These are phyloP conservation scores for Garcia nutans DNA, from an alignment of 345 rosid species.

Conservation along the genomic window DNA sequence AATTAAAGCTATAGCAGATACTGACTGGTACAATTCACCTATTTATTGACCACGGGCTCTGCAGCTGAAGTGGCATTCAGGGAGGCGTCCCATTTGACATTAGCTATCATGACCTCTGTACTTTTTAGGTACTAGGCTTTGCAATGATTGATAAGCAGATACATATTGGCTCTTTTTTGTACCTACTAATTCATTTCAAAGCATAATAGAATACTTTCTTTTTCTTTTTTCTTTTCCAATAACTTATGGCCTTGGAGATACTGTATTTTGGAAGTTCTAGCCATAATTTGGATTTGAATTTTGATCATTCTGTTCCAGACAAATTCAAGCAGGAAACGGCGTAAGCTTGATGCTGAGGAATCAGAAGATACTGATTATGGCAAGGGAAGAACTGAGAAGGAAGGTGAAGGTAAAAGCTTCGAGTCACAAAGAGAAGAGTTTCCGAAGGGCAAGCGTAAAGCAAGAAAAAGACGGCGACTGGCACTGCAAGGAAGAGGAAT, in stretches of 20 bases:
- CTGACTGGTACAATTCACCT: neutral
- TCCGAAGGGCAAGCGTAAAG: conserved; percentile 92
- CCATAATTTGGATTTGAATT: neutral
- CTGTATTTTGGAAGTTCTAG: neutral
- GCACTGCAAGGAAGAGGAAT: conserved; percentile 78
- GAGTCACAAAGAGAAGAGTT: conserved; percentile 76
- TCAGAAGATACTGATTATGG: conserved; percentile 61
- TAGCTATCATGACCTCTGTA: neutral
- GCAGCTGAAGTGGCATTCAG: neutral
- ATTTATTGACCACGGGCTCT: no score
- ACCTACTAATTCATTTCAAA: neutral
- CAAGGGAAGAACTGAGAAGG: conserved; percentile 42
- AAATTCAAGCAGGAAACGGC: conserved; percentile 77
- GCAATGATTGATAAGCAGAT: neutral
- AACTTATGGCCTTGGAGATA: neutral
- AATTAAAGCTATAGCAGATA: neutral
- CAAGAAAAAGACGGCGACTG: conserved; percentile 75
- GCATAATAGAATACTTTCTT: neutral
- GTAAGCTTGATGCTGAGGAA: conserved; percentile 69
- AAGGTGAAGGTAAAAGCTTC: conserved; percentile 45
- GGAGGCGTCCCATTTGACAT: conserved; percentile 2
- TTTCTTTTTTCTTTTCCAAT: neutral
- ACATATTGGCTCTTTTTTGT: neutral
- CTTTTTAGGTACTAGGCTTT: neutral
- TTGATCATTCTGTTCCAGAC: conserved; percentile 47